Evolutionary conservation across 1,284 basidiomycete species (phyloP), one percentile per base, ranked within the genome.

Genomic region (Thecaphora thlaspeos): DNA sequence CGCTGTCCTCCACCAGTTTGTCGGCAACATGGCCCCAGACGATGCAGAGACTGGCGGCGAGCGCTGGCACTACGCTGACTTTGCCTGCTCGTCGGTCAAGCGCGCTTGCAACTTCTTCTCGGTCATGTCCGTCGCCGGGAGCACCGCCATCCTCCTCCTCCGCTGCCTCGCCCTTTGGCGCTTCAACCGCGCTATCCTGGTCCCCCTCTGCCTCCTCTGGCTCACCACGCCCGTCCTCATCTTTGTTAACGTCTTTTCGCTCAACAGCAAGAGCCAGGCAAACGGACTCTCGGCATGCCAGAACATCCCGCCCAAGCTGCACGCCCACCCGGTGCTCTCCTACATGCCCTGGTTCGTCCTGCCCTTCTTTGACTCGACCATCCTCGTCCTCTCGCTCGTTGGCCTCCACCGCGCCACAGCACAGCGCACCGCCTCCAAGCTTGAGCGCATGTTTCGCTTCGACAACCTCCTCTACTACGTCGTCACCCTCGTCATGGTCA

Each of bases 381-480:
- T 65, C 39, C 49, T 65, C 17, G 43, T 61, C 39, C 38, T 65
- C 4, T 57, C 57, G 18, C 43, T 65, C n/a, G 42, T 61, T 22
- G 62, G 62, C 14, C 46, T 65, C 1, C 47, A 51, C 37, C 47
- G 62, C 11, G 62, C 62, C 7, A 56, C 54, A 9, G 57, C 57
- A 40, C 53, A 57, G 43, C 38, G 62, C 53, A 39, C 57, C 14
- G 43, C 43, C 45, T 65, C 62, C 30, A 54, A 57, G 0, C 40
- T 65, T 10, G 62, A 65, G 37, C 48, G 54, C 26, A 60, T 65
- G 56, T 65, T 65, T 17, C 48, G 62, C 30, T 60, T 57, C 46
- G 62, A 65, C 54, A 65, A 65, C 46, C 60, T 65, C 46, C 46
- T 60, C 12, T 65, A 65, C 54, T 65, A 61, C 28, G 54, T 54